Evolutionary conservation across 352 stramenopile species (phyloP).

Genomic region (Phytopythium litorale): DNA sequence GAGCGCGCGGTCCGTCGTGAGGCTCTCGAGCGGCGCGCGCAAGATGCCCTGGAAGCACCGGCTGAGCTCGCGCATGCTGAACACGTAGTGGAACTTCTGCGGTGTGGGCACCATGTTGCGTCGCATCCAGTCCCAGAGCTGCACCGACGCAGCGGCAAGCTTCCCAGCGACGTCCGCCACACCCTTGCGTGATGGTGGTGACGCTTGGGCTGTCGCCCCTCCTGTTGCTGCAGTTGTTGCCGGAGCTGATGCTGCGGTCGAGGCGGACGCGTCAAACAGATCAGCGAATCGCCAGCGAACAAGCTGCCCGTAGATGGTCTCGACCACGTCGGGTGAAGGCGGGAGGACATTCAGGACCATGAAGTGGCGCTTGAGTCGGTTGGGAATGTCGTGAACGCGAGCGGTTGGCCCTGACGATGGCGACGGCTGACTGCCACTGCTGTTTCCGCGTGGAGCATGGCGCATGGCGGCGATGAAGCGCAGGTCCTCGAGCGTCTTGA

Average conservation of each 20-base stretch:
- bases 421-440: not conserved
- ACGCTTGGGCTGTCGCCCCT: not conserved
- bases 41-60: constrained; percentile 82
- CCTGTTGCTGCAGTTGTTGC: not conserved
- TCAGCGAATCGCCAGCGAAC: constrained; percentile 47
- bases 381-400: constrained; percentile 72
- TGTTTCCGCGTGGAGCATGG: constrained; percentile 53
- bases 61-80: constrained; percentile 72
- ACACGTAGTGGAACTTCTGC: constrained; percentile 83
- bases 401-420: not conserved
- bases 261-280: constrained; percentile 1
- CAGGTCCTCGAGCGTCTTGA: constrained; percentile 72
- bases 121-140: constrained; percentile 67
- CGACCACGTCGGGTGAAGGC: constrained; percentile 68
- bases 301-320: constrained; percentile 88
- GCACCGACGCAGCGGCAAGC: constrained; percentile 45
- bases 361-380: constrained; percentile 89
- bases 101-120: constrained; percentile 66
- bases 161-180: constrained; percentile 43
- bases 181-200: constrained; percentile 22
- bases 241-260: not conserved
- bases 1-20: constrained; percentile 45
- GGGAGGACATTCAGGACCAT: constrained; percentile 84
- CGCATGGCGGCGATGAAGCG: constrained; percentile 64
- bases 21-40: constrained; percentile 42